These are phyloP conservation scores for Cynanchum wilfordii DNA, from an alignment of 257 asterid species.

Conservation along the genomic window DNA sequence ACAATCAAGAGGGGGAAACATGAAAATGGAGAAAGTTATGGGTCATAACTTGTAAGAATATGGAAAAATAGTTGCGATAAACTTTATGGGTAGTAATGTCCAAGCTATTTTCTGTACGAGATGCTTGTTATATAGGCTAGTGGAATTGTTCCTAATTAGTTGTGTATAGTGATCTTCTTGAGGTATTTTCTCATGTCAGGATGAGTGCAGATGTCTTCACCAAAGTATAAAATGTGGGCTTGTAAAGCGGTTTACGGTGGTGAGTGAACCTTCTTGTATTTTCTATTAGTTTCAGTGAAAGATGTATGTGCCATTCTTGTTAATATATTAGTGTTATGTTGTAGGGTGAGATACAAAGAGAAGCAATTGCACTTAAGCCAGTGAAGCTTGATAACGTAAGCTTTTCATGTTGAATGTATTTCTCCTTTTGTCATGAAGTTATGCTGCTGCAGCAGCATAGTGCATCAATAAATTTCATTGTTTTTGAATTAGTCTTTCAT, in stretches of 20 bases:
- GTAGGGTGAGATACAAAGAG: constrained; percentile 69
- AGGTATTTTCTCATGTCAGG: constrained; percentile 37
- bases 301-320: constrained; percentile 4
- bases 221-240: constrained; percentile 82
- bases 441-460: not conserved
- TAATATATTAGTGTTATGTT: constrained; percentile 13
- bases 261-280: constrained; percentile 35
- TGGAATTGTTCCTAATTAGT: not conserved
- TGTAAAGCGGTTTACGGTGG: constrained; percentile 60
- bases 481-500: not conserved
- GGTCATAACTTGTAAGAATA: not conserved
- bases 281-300: constrained; percentile 5
- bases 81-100: not conserved
- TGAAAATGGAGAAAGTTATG: not conserved
- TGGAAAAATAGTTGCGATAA: not conserved
- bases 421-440: not conserved
- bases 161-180: constrained; percentile 6
- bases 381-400: constrained; percentile 56
- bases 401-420: not conserved
- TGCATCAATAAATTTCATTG: not conserved
- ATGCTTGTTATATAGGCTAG: not conserved
- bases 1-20: not conserved
- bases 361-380: constrained; percentile 67
- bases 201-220: constrained; percentile 70
- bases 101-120: not conserved